These are phyloP conservation scores for Lichtheimia ornata DNA, from an alignment of 371 early-diverging fungal species.

Conservation along the genomic window DNA sequence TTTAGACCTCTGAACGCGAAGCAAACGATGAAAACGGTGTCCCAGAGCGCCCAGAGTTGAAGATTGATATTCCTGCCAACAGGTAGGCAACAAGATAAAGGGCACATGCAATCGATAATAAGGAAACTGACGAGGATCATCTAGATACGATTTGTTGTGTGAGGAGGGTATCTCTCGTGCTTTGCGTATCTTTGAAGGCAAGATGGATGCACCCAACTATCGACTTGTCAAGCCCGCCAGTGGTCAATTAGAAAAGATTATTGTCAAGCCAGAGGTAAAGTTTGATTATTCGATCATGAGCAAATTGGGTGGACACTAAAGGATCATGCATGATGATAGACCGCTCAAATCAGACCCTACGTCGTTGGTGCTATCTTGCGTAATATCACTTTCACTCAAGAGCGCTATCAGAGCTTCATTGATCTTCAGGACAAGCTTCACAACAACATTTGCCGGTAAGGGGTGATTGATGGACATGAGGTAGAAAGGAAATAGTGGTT, in stretches of 20 bases:
- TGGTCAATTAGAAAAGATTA: constrained; percentile 65
- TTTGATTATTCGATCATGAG: not conserved
- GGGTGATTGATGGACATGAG: not conserved
- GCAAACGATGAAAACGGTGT: constrained; percentile 67
- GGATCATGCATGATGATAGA: constrained; percentile 34
- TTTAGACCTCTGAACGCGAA: constrained; percentile 81
- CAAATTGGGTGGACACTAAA: not conserved
- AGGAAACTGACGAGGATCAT: not conserved
- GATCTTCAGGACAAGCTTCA: constrained; percentile 99
- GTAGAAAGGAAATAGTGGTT: constrained; percentile 2
- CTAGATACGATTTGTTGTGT: constrained; percentile 94
- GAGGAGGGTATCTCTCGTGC: constrained; percentile 94
- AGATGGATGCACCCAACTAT: constrained; percentile 68
- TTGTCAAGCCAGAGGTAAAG: constrained; percentile 72
- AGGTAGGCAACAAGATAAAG: constrained; percentile 60
- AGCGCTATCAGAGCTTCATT: constrained; percentile 94
- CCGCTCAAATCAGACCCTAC: constrained; percentile 81
- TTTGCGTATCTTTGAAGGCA: constrained; percentile 78
- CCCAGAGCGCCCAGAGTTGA: constrained; percentile 84
- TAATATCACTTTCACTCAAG: constrained; percentile 83
- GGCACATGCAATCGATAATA: not conserved
- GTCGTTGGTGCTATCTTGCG: constrained; percentile 96
- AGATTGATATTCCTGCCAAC: constrained; percentile 99
- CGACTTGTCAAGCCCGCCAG: constrained; percentile 57
- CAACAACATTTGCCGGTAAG: constrained; percentile 90